Conservation (phyloP, 208 protist species). For the Leptomonas pyrrhocoris region DNA sequence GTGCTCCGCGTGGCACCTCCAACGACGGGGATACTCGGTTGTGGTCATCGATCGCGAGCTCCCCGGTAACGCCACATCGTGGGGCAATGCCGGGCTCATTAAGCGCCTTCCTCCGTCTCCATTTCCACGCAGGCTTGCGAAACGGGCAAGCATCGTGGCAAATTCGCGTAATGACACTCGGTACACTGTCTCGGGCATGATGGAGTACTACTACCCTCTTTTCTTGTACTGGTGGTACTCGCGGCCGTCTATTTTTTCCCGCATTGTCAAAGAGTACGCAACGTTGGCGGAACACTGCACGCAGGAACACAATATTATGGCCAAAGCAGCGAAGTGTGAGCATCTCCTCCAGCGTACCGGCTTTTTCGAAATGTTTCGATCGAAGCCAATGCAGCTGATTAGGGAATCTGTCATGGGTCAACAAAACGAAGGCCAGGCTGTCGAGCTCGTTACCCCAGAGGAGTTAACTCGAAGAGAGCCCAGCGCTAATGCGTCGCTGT, state of each 20-base stretch:
- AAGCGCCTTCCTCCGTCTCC: slow-evolving; percentile 23
- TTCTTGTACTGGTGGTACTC: slow-evolving; percentile 39
- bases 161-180: slow-evolving; percentile 20
- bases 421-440: slow-evolving; percentile 3
- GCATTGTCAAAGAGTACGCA: slow-evolving; percentile 17
- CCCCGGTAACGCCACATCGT: slow-evolving; percentile 27
- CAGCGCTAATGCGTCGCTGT: slow-evolving; percentile 14
- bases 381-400: slow-evolving; percentile 4
- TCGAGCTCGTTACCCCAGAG: slow-evolving; percentile 11
- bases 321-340: slow-evolving; percentile 15
- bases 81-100: slow-evolving; percentile 31
- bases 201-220: slow-evolving; percentile 18
- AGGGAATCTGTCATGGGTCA: slow-evolving; percentile 8
- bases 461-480: slow-evolving; percentile 15
- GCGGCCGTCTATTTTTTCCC: slow-evolving; percentile 8
- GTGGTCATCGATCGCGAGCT: slow-evolving; percentile 24
- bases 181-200: slow-evolving; percentile 14
- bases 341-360: slow-evolving; percentile 21
- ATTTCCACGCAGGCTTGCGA: slow-evolving; percentile 14
- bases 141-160: slow-evolving; percentile 8
- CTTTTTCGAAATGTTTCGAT: slow-evolving; percentile 27
- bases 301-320: slow-evolving; percentile 24
- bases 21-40: slow-evolving; percentile 22
- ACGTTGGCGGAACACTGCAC: slow-evolving; percentile 25
- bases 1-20: slow-evolving; percentile 30